Evolutionary conservation across 73 alveolate species (phyloP).

Genomic region (Chromera velia): DNA sequence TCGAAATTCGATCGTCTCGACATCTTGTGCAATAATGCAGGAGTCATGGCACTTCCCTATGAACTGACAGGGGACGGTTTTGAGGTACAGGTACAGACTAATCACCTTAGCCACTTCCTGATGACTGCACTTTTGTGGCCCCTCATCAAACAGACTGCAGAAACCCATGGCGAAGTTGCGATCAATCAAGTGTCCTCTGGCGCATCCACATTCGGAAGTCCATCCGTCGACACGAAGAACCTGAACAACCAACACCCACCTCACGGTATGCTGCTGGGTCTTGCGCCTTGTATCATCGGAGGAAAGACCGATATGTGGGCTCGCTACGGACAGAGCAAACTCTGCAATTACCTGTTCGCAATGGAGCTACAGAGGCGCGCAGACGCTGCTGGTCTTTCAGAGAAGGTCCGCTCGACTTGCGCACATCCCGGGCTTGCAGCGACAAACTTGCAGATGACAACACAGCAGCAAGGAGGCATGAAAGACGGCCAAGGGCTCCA

Average conservation of each 20-base stretch:
- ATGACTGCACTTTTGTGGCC: slow-evolving; percentile 35
- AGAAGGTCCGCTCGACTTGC: slow-evolving; percentile 16
- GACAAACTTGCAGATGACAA: slow-evolving; percentile 22
- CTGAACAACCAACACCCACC: slow-evolving; percentile 36
- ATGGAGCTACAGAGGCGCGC: slow-evolving; percentile 28
- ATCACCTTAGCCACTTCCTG: slow-evolving; percentile 47
- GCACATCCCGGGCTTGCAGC: slow-evolving; percentile 34
- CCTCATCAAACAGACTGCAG: slow-evolving; percentile 18
- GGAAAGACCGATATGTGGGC: slow-evolving; percentile 34
- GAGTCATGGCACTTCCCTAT: slow-evolving; percentile 15
- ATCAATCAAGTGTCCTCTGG: slow-evolving; percentile 31
- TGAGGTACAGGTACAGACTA: slow-evolving; percentile 24
- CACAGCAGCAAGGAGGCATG: background rate
- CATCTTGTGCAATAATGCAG: slow-evolving; percentile 34
- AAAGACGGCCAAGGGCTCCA: slow-evolving; percentile 29
- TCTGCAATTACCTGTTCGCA: slow-evolving; percentile 21
- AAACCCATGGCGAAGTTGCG: slow-evolving; percentile 30
- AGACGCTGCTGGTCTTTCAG: slow-evolving; percentile 15
- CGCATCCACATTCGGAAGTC: slow-evolving; percentile 18
- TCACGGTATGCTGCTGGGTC: slow-evolving; percentile 20
- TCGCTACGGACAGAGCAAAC: slow-evolving; percentile 36
- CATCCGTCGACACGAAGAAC: slow-evolving; percentile 14
- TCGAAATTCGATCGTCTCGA: slow-evolving; percentile 30
- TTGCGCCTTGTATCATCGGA: slow-evolving; percentile 26
- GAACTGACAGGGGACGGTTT: slow-evolving; percentile 16